Conservation (phyloP, 2,329 filamentous ascomycete species). For the Rhynchosporium graminicola region DNA sequence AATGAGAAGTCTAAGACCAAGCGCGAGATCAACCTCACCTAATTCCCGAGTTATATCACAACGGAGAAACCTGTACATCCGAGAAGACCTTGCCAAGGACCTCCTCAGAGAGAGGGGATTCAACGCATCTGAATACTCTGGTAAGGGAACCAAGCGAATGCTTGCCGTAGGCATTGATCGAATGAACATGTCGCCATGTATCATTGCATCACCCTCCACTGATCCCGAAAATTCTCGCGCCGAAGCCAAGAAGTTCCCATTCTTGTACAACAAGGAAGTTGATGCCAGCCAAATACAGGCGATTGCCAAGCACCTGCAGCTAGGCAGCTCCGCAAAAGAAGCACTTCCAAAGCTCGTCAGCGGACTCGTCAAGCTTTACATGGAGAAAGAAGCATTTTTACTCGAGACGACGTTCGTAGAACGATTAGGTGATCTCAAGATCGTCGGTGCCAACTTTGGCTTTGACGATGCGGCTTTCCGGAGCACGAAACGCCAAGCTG, state of each 20-base stretch:
- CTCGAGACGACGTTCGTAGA: conserved; percentile 54
- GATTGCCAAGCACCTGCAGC: conserved; percentile 53
- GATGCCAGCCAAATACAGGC: conserved; percentile 45
- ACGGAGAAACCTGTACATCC: conserved; percentile 56
- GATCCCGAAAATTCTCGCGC: conserved; percentile 45
- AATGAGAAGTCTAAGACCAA: conserved; percentile 38
- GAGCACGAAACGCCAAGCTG: conserved; percentile 60
- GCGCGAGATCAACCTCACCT: conserved; percentile 3
- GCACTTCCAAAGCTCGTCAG: conserved; percentile 53
- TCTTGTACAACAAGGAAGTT: conserved; percentile 56
- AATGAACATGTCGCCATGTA: conserved; percentile 59
- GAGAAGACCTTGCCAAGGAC: conserved; percentile 53
- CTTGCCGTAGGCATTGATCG: conserved; percentile 68
- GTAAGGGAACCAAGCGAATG: conserved; percentile 47
- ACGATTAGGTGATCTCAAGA: conserved; percentile 45
- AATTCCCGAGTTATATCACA: conserved; percentile 38
- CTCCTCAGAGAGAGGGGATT: conserved; percentile 56
- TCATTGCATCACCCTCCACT: conserved; percentile 56
- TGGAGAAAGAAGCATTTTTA: conserved; percentile 64
- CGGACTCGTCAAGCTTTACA: conserved; percentile 60
- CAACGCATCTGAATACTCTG: conserved; percentile 43
- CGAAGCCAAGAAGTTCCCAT: conserved; percentile 57
- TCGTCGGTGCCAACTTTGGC: conserved; percentile 58
- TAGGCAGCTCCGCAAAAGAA: conserved; percentile 44
- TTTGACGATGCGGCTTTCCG: conserved; percentile 72